Percentiles rank a stretch among this genome's conserved stretches.
These are phyloP conservation scores for Aspergillus hiratsukae DNA, from an alignment of 2,329 filamentous ascomycete genomes.

Conservation along the genomic window DNA sequence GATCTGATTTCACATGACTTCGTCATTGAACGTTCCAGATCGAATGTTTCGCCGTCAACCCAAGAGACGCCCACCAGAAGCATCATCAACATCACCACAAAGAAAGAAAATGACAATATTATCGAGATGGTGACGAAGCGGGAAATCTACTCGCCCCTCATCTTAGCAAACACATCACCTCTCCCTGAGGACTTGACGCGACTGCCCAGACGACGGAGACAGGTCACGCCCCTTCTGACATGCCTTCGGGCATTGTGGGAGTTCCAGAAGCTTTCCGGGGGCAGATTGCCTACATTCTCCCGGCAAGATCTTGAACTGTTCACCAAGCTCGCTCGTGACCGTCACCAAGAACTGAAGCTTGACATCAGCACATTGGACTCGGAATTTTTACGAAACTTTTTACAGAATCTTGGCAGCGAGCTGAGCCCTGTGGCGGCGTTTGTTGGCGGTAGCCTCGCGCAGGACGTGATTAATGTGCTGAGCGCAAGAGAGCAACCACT, in stretches of 20 bases:
- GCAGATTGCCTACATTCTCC: conserved; percentile 53
- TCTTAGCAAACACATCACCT: conserved; percentile 74
- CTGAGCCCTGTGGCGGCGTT: conserved; percentile 83
- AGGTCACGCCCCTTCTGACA: conserved; percentile 78
- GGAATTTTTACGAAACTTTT: conserved; percentile 74
- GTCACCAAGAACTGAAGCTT: conserved; percentile 69
- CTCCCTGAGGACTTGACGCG: conserved; percentile 68
- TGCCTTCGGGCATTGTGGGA: conserved; percentile 89
- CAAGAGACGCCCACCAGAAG: conserved; percentile 73
- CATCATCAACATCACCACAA: conserved; percentile 67
- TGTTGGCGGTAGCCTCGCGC: conserved; percentile 82
- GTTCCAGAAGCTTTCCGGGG: conserved; percentile 61
- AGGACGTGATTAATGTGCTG: conserved; percentile 96
- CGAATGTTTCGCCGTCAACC: conserved; percentile 63
- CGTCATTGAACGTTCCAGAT: conserved; percentile 76
- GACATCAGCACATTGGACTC: conserved; percentile 63
- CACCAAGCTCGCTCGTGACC: conserved; percentile 70
- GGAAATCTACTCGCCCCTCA: conserved; percentile 82
- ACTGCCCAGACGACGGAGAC: conserved; percentile 62
- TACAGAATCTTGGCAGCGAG: conserved; percentile 81
- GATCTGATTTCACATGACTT: conserved; percentile 90
- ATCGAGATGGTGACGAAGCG: conserved; percentile 87
- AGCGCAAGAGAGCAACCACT: conserved; percentile 89
- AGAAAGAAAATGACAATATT: conserved; percentile 64
- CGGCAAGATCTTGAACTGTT: conserved; percentile 68